Conservation (phyloP, 2,329 filamentous ascomycete species). For the Periconia digitata region DNA sequence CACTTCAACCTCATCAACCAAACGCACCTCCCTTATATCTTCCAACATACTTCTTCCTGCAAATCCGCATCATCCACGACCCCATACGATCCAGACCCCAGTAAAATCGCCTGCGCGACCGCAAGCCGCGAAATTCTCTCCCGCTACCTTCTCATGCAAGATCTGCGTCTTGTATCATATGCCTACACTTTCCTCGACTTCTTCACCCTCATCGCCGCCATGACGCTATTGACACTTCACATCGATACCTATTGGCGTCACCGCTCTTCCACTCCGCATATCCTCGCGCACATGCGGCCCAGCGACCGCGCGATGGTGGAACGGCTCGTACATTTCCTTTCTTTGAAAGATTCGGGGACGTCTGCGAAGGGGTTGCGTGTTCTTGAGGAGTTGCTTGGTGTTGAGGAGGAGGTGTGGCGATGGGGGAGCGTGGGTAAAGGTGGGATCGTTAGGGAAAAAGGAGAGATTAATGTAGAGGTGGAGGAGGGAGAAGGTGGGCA, state of each 20-base stretch:
- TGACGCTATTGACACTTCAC: constrained; percentile 1
- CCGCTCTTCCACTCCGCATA: not conserved
- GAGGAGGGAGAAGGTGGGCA: too few species aligned
- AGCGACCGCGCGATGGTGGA: constrained; percentile 3
- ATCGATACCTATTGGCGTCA: constrained; percentile 4
- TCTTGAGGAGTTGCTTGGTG: not conserved
- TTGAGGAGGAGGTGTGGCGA: constrained; percentile 3
- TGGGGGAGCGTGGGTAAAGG: constrained; percentile 2
- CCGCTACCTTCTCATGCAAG: constrained; percentile 3
- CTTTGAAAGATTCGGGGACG: not conserved
- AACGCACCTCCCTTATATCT: constrained; percentile 4
- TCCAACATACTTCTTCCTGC: not conserved
- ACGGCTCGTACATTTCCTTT: not conserved
- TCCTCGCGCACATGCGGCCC: constrained; percentile 3
- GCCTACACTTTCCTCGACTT: constrained; percentile 2
- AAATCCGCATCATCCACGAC: too few species aligned
- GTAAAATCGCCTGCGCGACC: constrained; percentile 2
- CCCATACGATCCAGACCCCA: not conserved
- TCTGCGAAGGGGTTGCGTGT: constrained; percentile 1
- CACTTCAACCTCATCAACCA: constrained; percentile 10
- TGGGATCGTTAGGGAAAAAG: constrained; percentile 2
- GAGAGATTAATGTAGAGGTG: not conserved
- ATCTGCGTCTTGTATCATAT: not conserved
- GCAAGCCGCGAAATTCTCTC: constrained; percentile 4
- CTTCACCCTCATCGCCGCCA: constrained; percentile 6